A percentile compares a stretch with the other conserved stretches of the same genome.
These are phyloP conservation scores for Hysterium pulicare DNA, from an alignment of 2,329 filamentous ascomycete genomes.

Conservation along the genomic window DNA sequence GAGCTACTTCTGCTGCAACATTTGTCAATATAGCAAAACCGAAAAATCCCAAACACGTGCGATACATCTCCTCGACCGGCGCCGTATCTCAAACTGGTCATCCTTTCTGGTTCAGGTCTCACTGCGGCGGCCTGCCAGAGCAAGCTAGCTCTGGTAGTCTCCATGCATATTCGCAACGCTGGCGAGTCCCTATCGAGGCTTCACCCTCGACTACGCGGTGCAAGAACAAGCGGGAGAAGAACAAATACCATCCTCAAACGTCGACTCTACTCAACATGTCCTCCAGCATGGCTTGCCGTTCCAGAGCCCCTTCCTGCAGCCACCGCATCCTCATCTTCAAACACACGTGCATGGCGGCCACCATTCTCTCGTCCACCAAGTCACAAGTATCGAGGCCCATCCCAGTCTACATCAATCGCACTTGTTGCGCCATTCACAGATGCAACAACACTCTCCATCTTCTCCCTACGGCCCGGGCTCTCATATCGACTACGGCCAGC, in stretches of 20 bases:
- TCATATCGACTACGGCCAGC: slow-evolving; percentile 29
- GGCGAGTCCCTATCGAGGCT: slow-evolving; percentile 47
- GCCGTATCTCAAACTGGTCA: slow-evolving; percentile 33
- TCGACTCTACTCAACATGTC: slow-evolving; percentile 39
- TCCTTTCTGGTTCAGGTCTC: slow-evolving; percentile 42
- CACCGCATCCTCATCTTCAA: slow-evolving; percentile 35
- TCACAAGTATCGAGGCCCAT: slow-evolving; percentile 39
- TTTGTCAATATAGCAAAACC: slow-evolving; percentile 42
- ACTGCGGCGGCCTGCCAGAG: slow-evolving; percentile 47
- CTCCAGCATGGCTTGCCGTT: slow-evolving; percentile 33
- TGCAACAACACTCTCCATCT: slow-evolving; percentile 35
- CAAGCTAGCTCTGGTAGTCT: slow-evolving; percentile 50
- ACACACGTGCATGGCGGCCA: slow-evolving; percentile 37
- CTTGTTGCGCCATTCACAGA: slow-evolving; percentile 32
- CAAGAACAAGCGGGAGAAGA: slow-evolving; percentile 43
- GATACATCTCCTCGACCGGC: slow-evolving; percentile 36
- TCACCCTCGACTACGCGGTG: slow-evolving; percentile 45
- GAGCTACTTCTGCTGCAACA: slow-evolving; percentile 35
- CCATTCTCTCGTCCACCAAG: slow-evolving; percentile 33
- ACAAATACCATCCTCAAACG: slow-evolving; percentile 40
- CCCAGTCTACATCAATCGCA: slow-evolving; percentile 32
- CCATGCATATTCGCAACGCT: slow-evolving; percentile 50
- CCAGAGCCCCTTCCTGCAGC: slow-evolving; percentile 27
- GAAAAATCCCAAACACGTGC: slow-evolving; percentile 40
- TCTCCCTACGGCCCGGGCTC: slow-evolving; percentile 26